A percentile compares a stretch with the other conserved stretches of the same genome.
These are phyloP conservation scores for Rutstroemia sp. DNA, from an alignment of 2,329 filamentous ascomycete species.

Conservation along the genomic window DNA sequence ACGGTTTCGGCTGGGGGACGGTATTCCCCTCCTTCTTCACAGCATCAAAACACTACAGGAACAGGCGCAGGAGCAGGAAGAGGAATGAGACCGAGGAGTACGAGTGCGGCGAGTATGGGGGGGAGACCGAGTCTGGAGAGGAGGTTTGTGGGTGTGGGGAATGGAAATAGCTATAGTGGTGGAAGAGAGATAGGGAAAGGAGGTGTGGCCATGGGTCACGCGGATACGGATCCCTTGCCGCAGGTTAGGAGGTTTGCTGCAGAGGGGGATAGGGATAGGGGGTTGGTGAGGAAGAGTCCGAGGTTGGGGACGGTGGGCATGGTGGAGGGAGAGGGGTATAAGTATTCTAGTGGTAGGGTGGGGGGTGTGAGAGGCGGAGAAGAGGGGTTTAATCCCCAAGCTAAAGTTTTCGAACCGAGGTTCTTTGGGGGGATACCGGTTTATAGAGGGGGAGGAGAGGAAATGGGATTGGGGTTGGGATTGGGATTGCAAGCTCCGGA, in stretches of 20 bases:
- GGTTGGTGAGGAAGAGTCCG: neutral
- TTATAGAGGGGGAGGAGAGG: neutral
- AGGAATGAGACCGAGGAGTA: too few relatives aligned
- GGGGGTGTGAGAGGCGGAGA: neutral
- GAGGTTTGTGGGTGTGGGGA: conserved; percentile 6
- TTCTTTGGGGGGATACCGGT: neutral
- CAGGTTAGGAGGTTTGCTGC: neutral
- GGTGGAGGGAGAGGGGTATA: neutral
- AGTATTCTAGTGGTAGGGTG: too few relatives aligned
- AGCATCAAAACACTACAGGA: neutral
- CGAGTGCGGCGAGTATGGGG: neutral
- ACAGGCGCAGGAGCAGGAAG: too few relatives aligned
- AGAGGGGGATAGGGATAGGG: neutral
- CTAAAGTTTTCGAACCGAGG: neutral
- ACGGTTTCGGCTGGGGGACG: too few relatives aligned
- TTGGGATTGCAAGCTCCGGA: neutral
- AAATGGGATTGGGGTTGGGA: neutral
- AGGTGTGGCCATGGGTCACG: too few relatives aligned
- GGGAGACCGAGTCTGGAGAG: conserved; percentile 18
- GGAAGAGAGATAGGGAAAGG: neutral
- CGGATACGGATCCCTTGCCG: neutral
- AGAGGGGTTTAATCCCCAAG: neutral
- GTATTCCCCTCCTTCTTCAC: too few relatives aligned
- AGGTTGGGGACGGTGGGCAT: neutral
- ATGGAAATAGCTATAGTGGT: neutral